Percentiles rank a stretch among this genome's conserved stretches.
Evolutionary conservation across 1,139 yeast genomes (phyloP).

Genomic region (Kodamaea sp.): DNA sequence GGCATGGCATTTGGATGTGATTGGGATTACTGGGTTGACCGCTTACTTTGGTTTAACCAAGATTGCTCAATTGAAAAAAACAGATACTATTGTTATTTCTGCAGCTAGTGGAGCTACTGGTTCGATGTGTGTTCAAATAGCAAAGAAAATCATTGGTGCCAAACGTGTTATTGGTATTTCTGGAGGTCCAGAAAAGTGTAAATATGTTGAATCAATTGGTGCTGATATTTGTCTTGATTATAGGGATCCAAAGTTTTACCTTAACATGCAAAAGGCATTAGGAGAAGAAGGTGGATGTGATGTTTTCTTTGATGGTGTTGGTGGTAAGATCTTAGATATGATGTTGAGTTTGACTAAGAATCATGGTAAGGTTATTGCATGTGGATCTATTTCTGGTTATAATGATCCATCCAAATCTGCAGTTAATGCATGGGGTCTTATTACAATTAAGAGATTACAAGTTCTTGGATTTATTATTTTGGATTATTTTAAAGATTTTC

Average conservation of each 20-base stretch:
- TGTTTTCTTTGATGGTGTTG: slow-evolving; percentile 25
- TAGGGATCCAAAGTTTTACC: slow-evolving; percentile 13
- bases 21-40: slow-evolving; percentile 33
- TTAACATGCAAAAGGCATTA: slow-evolving; percentile 12
- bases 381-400: slow-evolving; percentile 31
- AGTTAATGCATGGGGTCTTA: slow-evolving; percentile 23
- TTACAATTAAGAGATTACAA: slow-evolving; percentile 21
- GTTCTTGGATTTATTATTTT: slow-evolving; percentile 22
- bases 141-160: slow-evolving; percentile 27
- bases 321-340: slow-evolving; percentile 21
- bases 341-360: slow-evolving; percentile 19
- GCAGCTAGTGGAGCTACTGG: slow-evolving; percentile 35
- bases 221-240: slow-evolving; percentile 29
- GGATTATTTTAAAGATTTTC: slow-evolving; percentile 15
- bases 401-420: slow-evolving; percentile 28
- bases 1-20: slow-evolving; percentile 41
- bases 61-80: slow-evolving; percentile 23
- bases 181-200: slow-evolving; percentile 28
- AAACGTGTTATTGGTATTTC: slow-evolving; percentile 29
- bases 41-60: slow-evolving; percentile 28
- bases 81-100: slow-evolving; percentile 28
- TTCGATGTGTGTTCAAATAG: slow-evolving; percentile 29
- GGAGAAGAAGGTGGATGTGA: slow-evolving; percentile 25
- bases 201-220: slow-evolving; percentile 28
- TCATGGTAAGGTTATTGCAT: slow-evolving; percentile 25